Evolutionary conservation across 2,329 filamentous ascomycete genomes (phyloP).

Genomic region (Neurospora crassa): DNA sequence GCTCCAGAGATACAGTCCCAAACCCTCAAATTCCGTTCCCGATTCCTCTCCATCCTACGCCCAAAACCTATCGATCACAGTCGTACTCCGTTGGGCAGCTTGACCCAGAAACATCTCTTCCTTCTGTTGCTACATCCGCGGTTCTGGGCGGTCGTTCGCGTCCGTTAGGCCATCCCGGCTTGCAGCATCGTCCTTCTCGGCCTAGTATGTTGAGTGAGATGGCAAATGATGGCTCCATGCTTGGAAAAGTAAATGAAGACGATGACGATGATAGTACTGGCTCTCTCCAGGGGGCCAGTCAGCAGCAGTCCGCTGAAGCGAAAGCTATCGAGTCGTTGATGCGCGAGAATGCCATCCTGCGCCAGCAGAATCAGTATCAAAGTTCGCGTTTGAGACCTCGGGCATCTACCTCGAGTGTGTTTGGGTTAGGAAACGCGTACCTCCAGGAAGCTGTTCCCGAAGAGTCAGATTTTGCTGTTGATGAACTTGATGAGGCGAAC

Average conservation of each 20-base stretch:
- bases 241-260: constrained; percentile 63
- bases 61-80: constrained; percentile 89
- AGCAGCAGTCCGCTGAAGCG: constrained; percentile 45
- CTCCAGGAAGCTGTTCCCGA: constrained; percentile 51
- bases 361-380: constrained; percentile 42
- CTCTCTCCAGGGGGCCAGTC: constrained; percentile 39
- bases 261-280: constrained; percentile 47
- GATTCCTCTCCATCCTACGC: constrained; percentile 80
- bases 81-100: constrained; percentile 93
- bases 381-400: constrained; percentile 46
- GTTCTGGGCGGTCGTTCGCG: constrained; percentile 43
- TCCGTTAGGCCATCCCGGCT: constrained; percentile 49
- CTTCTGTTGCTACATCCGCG: constrained; percentile 36
- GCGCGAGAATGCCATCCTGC: constrained; percentile 53
- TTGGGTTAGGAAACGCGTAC: constrained; percentile 47
- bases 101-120: constrained; percentile 51
- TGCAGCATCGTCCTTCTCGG: constrained; percentile 74
- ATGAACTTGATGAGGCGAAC: constrained; percentile 56
- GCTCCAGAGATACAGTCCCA: constrained; percentile 40
- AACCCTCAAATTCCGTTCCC: constrained; percentile 71
- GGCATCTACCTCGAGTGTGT: constrained; percentile 46
- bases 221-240: constrained; percentile 51
- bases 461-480: constrained; percentile 63
- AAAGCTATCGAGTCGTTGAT: constrained; percentile 55
- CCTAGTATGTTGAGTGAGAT: constrained; percentile 68